A percentile compares a stretch with the other conserved stretches of the same genome.
These are phyloP conservation scores for Retiboletus flavoniger DNA, from an alignment of 1,284 basidiomycete species.

Conservation along the genomic window DNA sequence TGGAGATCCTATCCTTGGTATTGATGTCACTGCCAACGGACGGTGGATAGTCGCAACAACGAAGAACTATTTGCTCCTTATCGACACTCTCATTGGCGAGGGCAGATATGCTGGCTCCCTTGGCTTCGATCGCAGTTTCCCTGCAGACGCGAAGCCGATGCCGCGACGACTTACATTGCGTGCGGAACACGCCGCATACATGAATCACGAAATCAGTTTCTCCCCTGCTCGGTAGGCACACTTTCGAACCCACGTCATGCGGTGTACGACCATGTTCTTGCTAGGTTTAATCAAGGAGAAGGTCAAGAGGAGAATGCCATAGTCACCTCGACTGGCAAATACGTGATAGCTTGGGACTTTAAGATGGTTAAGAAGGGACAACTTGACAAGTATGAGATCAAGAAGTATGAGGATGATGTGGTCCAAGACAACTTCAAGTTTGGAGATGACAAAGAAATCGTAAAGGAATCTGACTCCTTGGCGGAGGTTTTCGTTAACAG, in stretches of 20 bases:
- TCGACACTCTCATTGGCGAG: conserved; percentile 93
- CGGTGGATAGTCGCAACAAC: conserved; percentile 97
- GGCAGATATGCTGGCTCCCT: conserved; percentile 84
- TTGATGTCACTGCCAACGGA: conserved; percentile 94
- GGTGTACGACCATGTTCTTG: not conserved
- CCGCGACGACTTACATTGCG: conserved; percentile 88
- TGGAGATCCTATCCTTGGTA: conserved; percentile 92
- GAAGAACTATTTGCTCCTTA: conserved; percentile 90
- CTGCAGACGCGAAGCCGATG: conserved; percentile 89
- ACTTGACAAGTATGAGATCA: conserved; percentile 92
- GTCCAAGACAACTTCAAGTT: conserved; percentile 97
- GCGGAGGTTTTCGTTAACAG: not conserved
- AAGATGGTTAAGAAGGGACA: conserved; percentile 90
- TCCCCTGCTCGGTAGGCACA: conserved; percentile 79
- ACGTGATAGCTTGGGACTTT: conserved; percentile 96
- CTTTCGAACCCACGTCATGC: not conserved
- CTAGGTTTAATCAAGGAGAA: conserved; percentile 88
- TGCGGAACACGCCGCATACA: conserved; percentile 92
- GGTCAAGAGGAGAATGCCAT: conserved; percentile 92
- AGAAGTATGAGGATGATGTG: conserved; percentile 92
- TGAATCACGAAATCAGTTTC: conserved; percentile 87
- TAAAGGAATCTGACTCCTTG: conserved; percentile 39
- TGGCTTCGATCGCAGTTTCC: conserved; percentile 96
- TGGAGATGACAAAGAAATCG: conserved; percentile 93
- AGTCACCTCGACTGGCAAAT: conserved; percentile 94